Evolutionary conservation across 176 grass and related monocot species (phyloP).

Genomic region (Eragrostis nindensis): DNA sequence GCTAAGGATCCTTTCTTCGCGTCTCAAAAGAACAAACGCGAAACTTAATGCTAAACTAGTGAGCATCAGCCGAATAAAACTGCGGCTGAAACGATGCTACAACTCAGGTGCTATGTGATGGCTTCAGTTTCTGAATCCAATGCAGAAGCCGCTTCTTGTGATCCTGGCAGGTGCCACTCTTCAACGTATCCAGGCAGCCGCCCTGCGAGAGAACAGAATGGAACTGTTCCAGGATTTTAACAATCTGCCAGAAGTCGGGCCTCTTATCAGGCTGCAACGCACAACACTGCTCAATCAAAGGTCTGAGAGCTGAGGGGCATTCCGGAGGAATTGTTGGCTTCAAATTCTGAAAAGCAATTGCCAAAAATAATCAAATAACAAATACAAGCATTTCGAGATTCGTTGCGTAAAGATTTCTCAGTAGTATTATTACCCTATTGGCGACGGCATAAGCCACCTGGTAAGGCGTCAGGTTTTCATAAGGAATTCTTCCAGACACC

Average conservation of each 20-base stretch:
- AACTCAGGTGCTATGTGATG: slow-evolving; percentile 31
- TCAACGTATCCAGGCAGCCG: slow-evolving; percentile 58
- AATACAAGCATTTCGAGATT: background rate
- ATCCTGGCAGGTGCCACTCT: slow-evolving; percentile 61
- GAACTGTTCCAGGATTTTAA: slow-evolving; percentile 72
- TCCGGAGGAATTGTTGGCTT: slow-evolving; percentile 59
- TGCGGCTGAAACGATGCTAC: slow-evolving; percentile 47
- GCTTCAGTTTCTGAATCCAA: slow-evolving; percentile 85
- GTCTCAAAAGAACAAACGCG: background rate
- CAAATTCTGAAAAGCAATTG: slow-evolving; percentile 56
- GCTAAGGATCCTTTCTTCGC: background rate
- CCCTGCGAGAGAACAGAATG: slow-evolving; percentile 54
- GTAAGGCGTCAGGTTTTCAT: slow-evolving; percentile 53
- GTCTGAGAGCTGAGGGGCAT: slow-evolving; percentile 59
- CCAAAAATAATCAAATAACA: background rate
- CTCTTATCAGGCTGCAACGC: slow-evolving; percentile 70
- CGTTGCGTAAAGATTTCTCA: background rate
- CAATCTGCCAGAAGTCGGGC: slow-evolving; percentile 93
- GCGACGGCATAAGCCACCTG: slow-evolving; percentile 74
- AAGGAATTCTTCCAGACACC: slow-evolving; percentile 66
- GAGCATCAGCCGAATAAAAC: slow-evolving; percentile 56
- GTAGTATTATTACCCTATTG: slow-evolving; percentile 30
- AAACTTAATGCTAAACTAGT: slow-evolving; percentile 48
- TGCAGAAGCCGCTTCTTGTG: slow-evolving; percentile 67
- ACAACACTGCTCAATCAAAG: slow-evolving; percentile 86